These are phyloP conservation scores for Metschnikowia matae DNA, from an alignment of 805 yeast genomes.

Conservation along the genomic window DNA sequence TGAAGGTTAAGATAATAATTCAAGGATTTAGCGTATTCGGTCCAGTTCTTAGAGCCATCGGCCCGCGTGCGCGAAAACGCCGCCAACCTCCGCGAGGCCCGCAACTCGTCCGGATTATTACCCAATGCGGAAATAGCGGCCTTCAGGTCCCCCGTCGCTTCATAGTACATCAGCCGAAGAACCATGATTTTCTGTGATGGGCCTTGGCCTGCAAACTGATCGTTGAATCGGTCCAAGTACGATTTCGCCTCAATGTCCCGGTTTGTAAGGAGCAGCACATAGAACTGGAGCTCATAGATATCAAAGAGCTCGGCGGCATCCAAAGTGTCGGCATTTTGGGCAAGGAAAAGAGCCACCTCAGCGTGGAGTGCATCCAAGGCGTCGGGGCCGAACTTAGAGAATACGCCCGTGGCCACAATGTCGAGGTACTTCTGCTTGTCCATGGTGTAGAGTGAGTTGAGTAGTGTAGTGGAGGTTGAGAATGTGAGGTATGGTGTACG, in stretches of 20 bases:
- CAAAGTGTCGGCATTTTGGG: conserved; percentile 25
- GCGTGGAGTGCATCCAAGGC: conserved; percentile 37
- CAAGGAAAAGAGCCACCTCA: conserved; percentile 38
- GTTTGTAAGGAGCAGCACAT: conserved; percentile 53
- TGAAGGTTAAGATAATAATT: conserved; percentile 52
- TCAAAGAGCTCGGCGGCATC: conserved; percentile 48
- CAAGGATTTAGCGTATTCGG: conserved; percentile 51
- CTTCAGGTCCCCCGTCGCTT: conserved; percentile 44
- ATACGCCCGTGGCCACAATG: conserved; percentile 38
- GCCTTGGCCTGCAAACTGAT: conserved; percentile 54
- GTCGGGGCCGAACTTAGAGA: conserved; percentile 44
- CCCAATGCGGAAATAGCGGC: conserved; percentile 28
- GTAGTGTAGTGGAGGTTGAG: background rate
- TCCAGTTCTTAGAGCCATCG: conserved; percentile 18
- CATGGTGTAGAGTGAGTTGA: conserved; percentile 1
- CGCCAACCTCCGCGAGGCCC: conserved; percentile 34
- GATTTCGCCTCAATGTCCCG: conserved; percentile 70
- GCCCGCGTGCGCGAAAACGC: conserved; percentile 26
- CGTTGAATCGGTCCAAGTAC: conserved; percentile 59
- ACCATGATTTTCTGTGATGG: conserved; percentile 53
- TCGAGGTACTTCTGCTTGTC: conserved; percentile 11
- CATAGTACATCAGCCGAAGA: conserved; percentile 52
- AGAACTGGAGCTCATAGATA: conserved; percentile 69
- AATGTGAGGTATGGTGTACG: background rate
- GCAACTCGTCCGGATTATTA: conserved; percentile 31